These are phyloP conservation scores for Phlebopus sp. DNA, from an alignment of 1,284 basidiomycete species.

Conservation along the genomic window DNA sequence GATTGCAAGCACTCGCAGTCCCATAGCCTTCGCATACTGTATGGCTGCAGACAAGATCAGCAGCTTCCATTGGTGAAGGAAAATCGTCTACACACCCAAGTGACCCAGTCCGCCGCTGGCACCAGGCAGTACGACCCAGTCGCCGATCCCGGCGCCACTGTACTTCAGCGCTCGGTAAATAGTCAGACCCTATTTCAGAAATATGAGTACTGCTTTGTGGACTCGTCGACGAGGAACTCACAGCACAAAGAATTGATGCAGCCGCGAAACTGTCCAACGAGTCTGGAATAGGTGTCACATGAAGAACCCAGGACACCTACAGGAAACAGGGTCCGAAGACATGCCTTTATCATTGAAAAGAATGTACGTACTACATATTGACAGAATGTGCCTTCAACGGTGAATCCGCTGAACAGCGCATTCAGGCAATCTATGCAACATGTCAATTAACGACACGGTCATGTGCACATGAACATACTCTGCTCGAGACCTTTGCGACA, in stretches of 20 bases:
- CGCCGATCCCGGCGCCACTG: slow-evolving; percentile 65
- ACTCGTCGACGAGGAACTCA: slow-evolving; percentile 30
- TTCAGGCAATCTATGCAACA: slow-evolving; percentile 52
- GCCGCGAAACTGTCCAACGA: slow-evolving; percentile 64
- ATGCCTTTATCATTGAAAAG: no score
- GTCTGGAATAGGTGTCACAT: slow-evolving; percentile 77
- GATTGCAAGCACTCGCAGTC: slow-evolving; percentile 78
- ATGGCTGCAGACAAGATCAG: slow-evolving; percentile 47
- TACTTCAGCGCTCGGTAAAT: slow-evolving; percentile 85
- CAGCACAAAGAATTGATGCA: slow-evolving; percentile 82
- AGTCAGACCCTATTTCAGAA: slow-evolving; percentile 56
- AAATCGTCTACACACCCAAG: slow-evolving; percentile 39
- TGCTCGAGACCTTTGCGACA: slow-evolving; percentile 75
- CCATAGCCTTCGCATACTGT: slow-evolving; percentile 76
- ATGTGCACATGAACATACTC: slow-evolving; percentile 39
- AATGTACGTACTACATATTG: slow-evolving; percentile 62
- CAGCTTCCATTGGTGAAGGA: background rate
- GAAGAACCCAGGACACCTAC: slow-evolving; percentile 60
- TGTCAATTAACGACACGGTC: background rate
- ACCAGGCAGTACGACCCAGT: slow-evolving; percentile 81
- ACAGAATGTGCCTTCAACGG: slow-evolving; percentile 81
- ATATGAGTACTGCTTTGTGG: background rate
- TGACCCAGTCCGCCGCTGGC: slow-evolving; percentile 76
- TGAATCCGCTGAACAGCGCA: slow-evolving; percentile 68
- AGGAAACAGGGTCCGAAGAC: background rate